Evolutionary conservation across 129 eudicot genomes (phyloP).

Genomic region (Smallanthus sonchifolius): DNA sequence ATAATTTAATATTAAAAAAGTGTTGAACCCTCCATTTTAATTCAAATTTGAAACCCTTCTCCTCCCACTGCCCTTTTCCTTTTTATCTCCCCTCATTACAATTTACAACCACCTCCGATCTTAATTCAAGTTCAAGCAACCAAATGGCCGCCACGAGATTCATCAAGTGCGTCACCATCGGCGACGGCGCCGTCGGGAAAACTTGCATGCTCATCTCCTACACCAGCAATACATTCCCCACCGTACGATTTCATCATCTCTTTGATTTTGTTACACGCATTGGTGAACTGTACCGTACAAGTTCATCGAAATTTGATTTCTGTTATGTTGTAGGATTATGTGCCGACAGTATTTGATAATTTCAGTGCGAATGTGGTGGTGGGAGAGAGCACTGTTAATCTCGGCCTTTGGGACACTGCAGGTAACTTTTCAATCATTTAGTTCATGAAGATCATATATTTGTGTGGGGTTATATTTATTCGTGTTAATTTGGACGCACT

Average conservation of each 20-base stretch:
- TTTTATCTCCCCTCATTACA: constrained; percentile 21
- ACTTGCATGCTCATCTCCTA: constrained; percentile 51
- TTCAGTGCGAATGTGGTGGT: constrained; percentile 88
- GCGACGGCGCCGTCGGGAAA: constrained; percentile 55
- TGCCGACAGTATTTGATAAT: constrained; percentile 85
- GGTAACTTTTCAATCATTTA: constrained; percentile 31
- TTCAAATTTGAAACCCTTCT: constrained; percentile 35
- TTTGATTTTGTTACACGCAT: not conserved
- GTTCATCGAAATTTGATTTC: not conserved
- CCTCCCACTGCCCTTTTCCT: not conserved
- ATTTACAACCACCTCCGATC: constrained; percentile 3
- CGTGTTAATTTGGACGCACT: too few species aligned
- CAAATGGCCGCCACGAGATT: constrained; percentile 44
- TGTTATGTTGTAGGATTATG: constrained; percentile 58
- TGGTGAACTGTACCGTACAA: not conserved
- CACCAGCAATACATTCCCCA: constrained; percentile 42
- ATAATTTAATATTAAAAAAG: constrained; percentile 14
- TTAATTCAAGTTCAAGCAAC: not conserved
- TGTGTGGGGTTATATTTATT: too few species aligned
- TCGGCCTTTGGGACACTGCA: constrained; percentile 97
- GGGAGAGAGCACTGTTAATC: constrained; percentile 76
- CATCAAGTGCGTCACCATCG: constrained; percentile 56
- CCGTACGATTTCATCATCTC: constrained; percentile 25
- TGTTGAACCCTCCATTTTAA: constrained; percentile 30
- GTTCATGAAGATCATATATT: too few species aligned